Evolutionary conservation across 1,284 basidiomycete species (phyloP).

Genomic region (Malassezia restricta): DNA sequence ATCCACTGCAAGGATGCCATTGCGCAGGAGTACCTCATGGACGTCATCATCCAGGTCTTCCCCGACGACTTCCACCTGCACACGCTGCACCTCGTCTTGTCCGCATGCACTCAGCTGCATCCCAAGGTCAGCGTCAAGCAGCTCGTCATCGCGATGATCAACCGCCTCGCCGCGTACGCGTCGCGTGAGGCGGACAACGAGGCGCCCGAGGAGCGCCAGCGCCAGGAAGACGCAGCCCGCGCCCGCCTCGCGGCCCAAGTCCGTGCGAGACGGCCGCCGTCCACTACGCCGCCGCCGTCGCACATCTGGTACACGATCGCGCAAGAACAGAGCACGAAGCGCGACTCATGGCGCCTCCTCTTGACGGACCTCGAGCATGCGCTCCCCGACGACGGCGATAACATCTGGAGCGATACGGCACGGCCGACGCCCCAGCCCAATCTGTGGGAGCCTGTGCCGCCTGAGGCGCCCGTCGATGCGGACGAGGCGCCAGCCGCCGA

Average conservation of each 20-base stretch:
- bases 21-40: conserved; percentile 46
- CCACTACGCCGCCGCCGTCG: conserved; percentile 22
- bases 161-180: conserved; percentile 42
- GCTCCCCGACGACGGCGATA: conserved; percentile 3
- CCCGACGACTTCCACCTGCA: conserved; percentile 46
- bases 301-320: conserved; percentile 37
- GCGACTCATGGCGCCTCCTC: conserved; percentile 4
- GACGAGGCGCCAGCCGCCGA: neutral
- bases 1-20: conserved; percentile 46
- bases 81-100: conserved; percentile 39
- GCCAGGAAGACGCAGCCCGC: conserved; percentile 39
- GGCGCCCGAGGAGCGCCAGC: conserved; percentile 36
- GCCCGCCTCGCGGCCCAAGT: conserved; percentile 21
- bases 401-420: conserved; percentile 7
- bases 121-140: conserved; percentile 46
- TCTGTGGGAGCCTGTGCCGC: neutral
- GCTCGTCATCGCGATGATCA: conserved; percentile 44
- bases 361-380: conserved; percentile 4
- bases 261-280: conserved; percentile 26
- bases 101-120: conserved; percentile 42
- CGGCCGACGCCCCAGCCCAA: neutral
- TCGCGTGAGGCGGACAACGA: conserved; percentile 43
- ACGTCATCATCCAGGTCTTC: conserved; percentile 46
- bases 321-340: conserved; percentile 12
- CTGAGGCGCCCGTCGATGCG: neutral